Evolutionary conservation across 2,329 filamentous ascomycete genomes (phyloP).

Genomic region (Penicillium sp.): DNA sequence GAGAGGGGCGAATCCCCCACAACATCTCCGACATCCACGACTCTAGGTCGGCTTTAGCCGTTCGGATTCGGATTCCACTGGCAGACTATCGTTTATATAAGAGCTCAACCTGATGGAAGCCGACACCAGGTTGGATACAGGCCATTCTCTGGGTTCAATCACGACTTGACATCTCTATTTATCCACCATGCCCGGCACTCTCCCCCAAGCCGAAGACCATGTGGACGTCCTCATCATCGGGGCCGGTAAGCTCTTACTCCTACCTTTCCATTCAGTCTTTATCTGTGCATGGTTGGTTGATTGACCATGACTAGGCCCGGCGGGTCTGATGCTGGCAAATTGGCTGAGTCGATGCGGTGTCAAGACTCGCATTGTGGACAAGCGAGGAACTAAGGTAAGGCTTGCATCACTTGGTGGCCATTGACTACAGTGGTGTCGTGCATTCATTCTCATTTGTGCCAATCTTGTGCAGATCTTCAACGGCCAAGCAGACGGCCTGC

Average conservation of each 20-base stretch:
- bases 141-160: not conserved
- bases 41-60: not conserved
- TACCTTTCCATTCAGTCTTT: too few relatives aligned
- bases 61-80: not conserved
- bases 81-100: not conserved
- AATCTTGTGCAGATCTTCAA: constrained; percentile 18
- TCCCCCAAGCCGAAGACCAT: constrained; percentile 3
- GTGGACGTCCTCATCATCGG: constrained; percentile 46
- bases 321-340: constrained; percentile 51
- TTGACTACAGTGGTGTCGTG: not conserved
- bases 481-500: constrained; percentile 58
- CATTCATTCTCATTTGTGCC: not conserved
- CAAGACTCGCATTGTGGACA: constrained; percentile 52
- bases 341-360: constrained; percentile 54
- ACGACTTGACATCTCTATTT: not conserved
- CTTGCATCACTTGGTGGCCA: not conserved
- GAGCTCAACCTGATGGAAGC: not conserved
- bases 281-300: too few relatives aligned
- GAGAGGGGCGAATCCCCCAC: constrained; percentile 2
- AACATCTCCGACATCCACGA: constrained; percentile 1
- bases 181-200: not conserved
- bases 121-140: too few relatives aligned
- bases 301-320: constrained; percentile 31
- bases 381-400: constrained; percentile 42
- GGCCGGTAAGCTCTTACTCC: constrained; percentile 38